Percentiles rank a stretch among this genome's conserved stretches.
These are phyloP conservation scores for Hypoxylon sp. DNA, from an alignment of 2,329 filamentous ascomycete genomes.

Conservation along the genomic window DNA sequence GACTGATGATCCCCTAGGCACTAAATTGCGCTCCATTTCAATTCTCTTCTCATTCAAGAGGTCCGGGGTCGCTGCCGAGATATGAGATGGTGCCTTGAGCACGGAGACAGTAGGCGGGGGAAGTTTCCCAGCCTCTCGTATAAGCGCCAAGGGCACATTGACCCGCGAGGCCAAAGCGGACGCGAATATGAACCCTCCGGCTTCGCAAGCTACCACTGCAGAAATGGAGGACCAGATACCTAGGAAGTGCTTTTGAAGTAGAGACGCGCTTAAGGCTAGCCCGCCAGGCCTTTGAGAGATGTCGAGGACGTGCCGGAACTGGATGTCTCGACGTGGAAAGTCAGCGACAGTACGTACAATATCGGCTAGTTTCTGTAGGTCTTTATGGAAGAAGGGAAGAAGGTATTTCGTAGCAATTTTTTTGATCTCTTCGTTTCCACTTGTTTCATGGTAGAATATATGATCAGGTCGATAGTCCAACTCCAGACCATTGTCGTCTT, in stretches of 20 bases:
- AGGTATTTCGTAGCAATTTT: conserved; percentile 54
- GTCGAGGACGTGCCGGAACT: conserved; percentile 66
- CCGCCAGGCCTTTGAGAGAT: conserved; percentile 62
- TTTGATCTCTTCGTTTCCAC: conserved; percentile 50
- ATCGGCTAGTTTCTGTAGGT: conserved; percentile 55
- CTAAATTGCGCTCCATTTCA: conserved; percentile 57
- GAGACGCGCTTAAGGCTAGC: conserved; percentile 58
- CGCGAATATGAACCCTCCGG: conserved; percentile 65
- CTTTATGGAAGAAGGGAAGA: conserved; percentile 56
- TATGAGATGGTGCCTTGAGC: conserved; percentile 58
- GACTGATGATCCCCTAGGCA: conserved; percentile 53
- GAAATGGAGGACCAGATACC: conserved; percentile 58
- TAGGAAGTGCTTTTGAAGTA: conserved; percentile 57
- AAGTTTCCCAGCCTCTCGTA: conserved; percentile 66
- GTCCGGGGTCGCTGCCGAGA: conserved; percentile 55
- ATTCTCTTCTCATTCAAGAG: conserved; percentile 49
- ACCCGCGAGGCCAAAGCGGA: conserved; percentile 56
- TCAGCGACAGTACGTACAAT: conserved; percentile 60
- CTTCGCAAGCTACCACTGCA: conserved; percentile 62
- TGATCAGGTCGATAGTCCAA: conserved; percentile 53
- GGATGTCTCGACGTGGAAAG: conserved; percentile 60
- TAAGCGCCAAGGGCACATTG: conserved; percentile 55
- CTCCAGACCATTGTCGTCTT: conserved; percentile 29
- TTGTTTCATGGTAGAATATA: conserved; percentile 60
- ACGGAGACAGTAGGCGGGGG: conserved; percentile 63